phyloP scores from a whole-genome alignment of 257 asterid species.

The Solanum paucissectum region DNA sequence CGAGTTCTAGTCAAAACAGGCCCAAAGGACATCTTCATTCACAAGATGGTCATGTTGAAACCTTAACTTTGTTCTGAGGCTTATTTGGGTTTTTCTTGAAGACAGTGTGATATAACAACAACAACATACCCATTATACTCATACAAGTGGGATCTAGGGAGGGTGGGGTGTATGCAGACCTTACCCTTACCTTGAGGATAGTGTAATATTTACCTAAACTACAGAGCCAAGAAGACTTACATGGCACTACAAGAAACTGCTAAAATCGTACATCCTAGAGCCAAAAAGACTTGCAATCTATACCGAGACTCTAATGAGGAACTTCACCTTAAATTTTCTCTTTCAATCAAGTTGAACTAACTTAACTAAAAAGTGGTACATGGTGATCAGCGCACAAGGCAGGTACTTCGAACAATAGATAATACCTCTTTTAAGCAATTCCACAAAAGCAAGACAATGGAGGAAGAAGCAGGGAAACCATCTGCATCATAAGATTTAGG shows the following conservation, averaged over 20 bases:
- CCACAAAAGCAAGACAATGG: constrained; percentile 55
- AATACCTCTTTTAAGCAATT: constrained; percentile 64
- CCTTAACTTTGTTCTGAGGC: neutral
- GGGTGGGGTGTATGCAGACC: neutral
- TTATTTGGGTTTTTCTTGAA: neutral
- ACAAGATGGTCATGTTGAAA: neutral
- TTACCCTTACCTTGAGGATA: neutral
- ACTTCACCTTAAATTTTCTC: neutral
- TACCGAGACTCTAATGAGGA: neutral
- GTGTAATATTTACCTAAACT: neutral
- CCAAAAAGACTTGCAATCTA: neutral
- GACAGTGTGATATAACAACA: neutral
- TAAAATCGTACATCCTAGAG: neutral
- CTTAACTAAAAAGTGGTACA: neutral
- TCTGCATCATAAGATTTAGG: constrained; percentile 68
- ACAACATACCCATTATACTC: neutral
- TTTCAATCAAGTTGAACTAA: neutral
- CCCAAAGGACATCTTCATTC: neutral
- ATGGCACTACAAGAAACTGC: neutral
- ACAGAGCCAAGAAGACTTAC: neutral
- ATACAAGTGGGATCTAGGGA: neutral
- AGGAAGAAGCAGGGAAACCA: constrained; percentile 78
- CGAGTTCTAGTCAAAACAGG: neutral
- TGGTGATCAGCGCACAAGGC: neutral
- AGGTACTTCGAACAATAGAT: neutral